Percentiles rank a stretch among this genome's conserved stretches.
phyloP scores from a whole-genome alignment of 495 filamentous ascomycete genomes.

The Friedmanniomyces endolithicus region DNA sequence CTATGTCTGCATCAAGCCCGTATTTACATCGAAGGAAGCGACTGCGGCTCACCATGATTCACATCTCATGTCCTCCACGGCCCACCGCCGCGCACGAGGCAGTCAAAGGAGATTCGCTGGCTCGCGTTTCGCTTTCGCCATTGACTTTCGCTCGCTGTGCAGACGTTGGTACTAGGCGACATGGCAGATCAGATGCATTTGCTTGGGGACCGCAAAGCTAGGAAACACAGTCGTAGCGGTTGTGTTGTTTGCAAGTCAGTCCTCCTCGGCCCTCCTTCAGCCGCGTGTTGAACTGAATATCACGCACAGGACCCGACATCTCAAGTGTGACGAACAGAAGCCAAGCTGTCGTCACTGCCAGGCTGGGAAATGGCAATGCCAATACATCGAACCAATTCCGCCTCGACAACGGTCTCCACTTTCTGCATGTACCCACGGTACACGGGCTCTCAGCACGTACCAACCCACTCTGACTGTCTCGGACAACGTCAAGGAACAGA shows the following conservation, averaged over 20 bases:
- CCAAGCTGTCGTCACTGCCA: not conserved
- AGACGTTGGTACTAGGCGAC: not conserved
- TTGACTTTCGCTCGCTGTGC: not conserved
- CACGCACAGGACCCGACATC: not conserved
- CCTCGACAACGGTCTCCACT: not conserved
- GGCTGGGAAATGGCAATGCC: not conserved
- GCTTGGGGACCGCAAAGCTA: not conserved
- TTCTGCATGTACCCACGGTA: not conserved
- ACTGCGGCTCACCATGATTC: no score
- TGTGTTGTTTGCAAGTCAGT: not conserved
- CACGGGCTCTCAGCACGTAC: not conserved
- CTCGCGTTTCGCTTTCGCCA: no score
- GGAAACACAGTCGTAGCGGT: not conserved
- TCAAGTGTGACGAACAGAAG: not conserved
- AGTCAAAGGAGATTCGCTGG: no score
- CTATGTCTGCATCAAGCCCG: no score
- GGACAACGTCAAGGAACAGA: not conserved
- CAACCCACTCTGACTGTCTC: not conserved
- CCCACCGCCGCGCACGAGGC: no score
- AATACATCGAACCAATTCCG: not conserved
- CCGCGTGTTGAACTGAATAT: not conserved
- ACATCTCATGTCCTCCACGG: no score
- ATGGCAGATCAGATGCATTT: not conserved
- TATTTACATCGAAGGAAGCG: no score
- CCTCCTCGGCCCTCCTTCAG: not conserved